Evolutionary conservation across 2,329 filamentous ascomycete genomes (phyloP).

Genomic region (Pyricularia grisea): DNA sequence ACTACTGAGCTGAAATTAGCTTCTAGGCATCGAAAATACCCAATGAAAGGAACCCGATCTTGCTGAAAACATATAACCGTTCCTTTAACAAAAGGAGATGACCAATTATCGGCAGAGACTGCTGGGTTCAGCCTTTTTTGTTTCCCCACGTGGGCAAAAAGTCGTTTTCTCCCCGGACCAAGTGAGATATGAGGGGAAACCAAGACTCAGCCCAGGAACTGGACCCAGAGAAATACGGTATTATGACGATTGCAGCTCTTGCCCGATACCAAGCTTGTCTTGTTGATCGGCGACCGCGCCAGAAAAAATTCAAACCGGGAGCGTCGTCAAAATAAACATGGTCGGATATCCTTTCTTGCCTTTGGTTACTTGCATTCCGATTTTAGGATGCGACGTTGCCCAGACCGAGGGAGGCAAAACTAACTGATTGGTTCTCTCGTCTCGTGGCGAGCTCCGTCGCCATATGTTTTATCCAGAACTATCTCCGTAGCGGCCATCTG

Average conservation of each 20-base stretch:
- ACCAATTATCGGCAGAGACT: neutral
- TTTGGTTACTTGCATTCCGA: neutral
- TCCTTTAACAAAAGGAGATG: neutral
- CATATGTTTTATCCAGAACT: too few species aligned
- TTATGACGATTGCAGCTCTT: neutral
- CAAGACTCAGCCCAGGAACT: neutral
- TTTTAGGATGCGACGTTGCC: neutral
- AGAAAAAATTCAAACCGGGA: neutral
- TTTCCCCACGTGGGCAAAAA: neutral
- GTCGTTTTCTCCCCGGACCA: neutral
- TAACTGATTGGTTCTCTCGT: neutral
- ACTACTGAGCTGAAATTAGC: too few species aligned
- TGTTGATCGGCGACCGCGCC: neutral
- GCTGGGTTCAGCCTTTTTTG: neutral
- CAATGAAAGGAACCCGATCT: too few species aligned
- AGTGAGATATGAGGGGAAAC: neutral
- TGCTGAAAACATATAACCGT: too few species aligned
- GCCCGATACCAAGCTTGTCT: neutral
- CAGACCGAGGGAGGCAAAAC: neutral
- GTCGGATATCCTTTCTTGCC: neutral
- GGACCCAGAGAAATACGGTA: neutral
- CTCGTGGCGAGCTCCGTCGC: neutral
- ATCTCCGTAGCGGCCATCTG: neutral
- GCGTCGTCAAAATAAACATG: neutral
- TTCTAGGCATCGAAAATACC: too few species aligned